phyloP scores from a whole-genome alignment of 2,329 filamentous ascomycete species.

The Ceratocystis huliohia region DNA sequence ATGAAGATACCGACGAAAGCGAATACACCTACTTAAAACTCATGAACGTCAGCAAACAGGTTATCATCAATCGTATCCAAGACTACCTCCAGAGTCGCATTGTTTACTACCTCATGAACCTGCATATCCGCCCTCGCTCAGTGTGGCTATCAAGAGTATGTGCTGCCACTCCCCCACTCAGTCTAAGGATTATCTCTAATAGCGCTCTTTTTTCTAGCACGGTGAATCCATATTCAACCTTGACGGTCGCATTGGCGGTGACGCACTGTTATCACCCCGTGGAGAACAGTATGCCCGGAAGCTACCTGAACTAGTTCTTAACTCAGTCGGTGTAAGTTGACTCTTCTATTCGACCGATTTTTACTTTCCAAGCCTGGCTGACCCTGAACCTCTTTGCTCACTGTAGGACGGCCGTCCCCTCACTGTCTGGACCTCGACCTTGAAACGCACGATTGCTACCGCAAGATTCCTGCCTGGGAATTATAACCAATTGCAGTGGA shows the following conservation, averaged over 20 bases:
- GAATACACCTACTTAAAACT: conserved; percentile 92
- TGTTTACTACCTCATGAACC: conserved; percentile 96
- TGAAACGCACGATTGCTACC: conserved; percentile 80
- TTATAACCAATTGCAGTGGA: conserved; percentile 96
- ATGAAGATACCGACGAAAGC: conserved; percentile 64
- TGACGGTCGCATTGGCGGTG: conserved; percentile 80
- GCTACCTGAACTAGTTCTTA: conserved; percentile 68
- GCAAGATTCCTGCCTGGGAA: conserved; percentile 65
- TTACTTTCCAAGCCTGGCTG: conserved; percentile 8
- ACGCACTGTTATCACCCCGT: conserved; percentile 72
- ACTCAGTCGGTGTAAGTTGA: conserved; percentile 67
- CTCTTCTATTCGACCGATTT: neutral
- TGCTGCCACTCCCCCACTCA: conserved; percentile 22
- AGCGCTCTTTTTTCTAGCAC: conserved; percentile 45
- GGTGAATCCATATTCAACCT: conserved; percentile 92
- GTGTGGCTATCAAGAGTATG: conserved; percentile 89
- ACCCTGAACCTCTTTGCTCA: conserved; percentile 20
- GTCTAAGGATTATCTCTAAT: neutral
- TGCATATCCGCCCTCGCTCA: conserved; percentile 90
- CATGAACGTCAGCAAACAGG: conserved; percentile 87
- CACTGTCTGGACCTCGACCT: conserved; percentile 50
- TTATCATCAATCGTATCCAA: conserved; percentile 95
- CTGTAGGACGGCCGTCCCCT: conserved; percentile 45
- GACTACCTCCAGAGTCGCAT: conserved; percentile 94
- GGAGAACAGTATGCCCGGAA: conserved; percentile 78